Evolutionary conservation across 805 yeast species (phyloP), one percentile per base, ranked within the genome.

Genomic region (Zygosaccharomyces kombuchaensis): DNA sequence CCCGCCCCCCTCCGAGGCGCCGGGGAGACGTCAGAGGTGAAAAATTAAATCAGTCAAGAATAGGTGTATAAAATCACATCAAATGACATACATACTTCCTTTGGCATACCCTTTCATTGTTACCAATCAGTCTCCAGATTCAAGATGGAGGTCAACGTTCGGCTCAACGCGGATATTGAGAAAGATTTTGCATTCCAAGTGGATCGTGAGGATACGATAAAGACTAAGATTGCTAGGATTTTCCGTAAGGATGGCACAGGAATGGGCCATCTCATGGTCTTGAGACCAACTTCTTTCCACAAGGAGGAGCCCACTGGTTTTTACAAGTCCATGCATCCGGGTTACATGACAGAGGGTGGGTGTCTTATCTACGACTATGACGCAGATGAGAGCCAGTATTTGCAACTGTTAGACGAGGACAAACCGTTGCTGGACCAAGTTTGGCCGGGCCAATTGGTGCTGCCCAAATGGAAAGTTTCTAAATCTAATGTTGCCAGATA

Each of bases 371-470:
- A 84, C 66, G 77, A 76, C 46, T 72, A 72, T 46, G 74, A 80
- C 25, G 81, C 91, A 16, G 74, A 70, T 48, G 60, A 69, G n/a
- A 58, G 67, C 16, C 63, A 75, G 59, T 74, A 72, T 63, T 60
- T 74, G 39, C 71, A 69, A 45, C 59, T 60, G 6, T 74, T 81
- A 25, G 67, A 74, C n/a, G 69, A 74, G 45, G 68, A 73, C 38
- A 80, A 79, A 50, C 75, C 71, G 23, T 54, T 69, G 29, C 71
- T 89, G 45, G 82, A 83, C 25, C 77, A 77, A 42, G 74, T 79
- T 44, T 83, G 95, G 87, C 96, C 96, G 13, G 96, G 96, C 30
- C 97, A 91, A 71, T 76, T 93, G 65, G 71, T 93, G 47, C 26
- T 66, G 5, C 70, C 70, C 10, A 43, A 55, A 32, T 66, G 68